Percentiles rank a stretch among this genome's conserved stretches.
These are phyloP conservation scores for Emericellopsis cladophorae DNA, from an alignment of 2,329 filamentous ascomycete genomes.

Conservation along the genomic window DNA sequence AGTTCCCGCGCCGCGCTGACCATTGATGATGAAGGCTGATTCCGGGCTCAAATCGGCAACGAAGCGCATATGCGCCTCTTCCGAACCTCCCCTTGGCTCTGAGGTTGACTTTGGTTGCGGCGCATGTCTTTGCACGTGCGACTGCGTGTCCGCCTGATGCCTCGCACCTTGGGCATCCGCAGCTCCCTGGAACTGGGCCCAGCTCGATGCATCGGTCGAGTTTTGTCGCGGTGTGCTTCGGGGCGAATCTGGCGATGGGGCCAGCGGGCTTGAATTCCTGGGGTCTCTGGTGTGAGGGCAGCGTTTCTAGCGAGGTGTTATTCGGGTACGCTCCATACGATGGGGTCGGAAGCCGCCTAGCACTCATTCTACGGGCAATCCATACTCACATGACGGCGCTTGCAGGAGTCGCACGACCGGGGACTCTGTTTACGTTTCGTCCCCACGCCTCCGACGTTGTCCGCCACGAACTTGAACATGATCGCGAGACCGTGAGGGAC, in stretches of 20 bases:
- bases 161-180: background rate
- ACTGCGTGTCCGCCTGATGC: background rate
- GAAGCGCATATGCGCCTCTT: slow-evolving; percentile 6
- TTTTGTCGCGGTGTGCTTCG: background rate
- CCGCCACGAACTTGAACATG: slow-evolving; percentile 13
- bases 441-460: slow-evolving; percentile 14
- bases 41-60: slow-evolving; percentile 11
- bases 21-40: slow-evolving; percentile 9
- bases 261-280: background rate
- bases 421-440: slow-evolving; percentile 7
- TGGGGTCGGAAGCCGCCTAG: background rate
- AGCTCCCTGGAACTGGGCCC: background rate
- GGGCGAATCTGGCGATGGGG: background rate
- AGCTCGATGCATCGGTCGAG: slow-evolving; percentile 1
- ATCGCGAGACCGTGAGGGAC: background rate
- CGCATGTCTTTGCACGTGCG: background rate
- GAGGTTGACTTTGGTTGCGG: background rate
- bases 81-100: background rate
- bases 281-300: background rate
- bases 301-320: slow-evolving; percentile 1
- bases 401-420: slow-evolving; percentile 5
- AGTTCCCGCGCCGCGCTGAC: slow-evolving; percentile 1
- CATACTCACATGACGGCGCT: slow-evolving; percentile 6
- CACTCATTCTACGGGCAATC: background rate
- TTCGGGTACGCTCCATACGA: too few species aligned